Percentiles rank a stretch among this genome's conserved stretches.
Evolutionary conservation across 2,329 filamentous ascomycete species (phyloP).

Genomic region (Fusarium cyanostomum): DNA sequence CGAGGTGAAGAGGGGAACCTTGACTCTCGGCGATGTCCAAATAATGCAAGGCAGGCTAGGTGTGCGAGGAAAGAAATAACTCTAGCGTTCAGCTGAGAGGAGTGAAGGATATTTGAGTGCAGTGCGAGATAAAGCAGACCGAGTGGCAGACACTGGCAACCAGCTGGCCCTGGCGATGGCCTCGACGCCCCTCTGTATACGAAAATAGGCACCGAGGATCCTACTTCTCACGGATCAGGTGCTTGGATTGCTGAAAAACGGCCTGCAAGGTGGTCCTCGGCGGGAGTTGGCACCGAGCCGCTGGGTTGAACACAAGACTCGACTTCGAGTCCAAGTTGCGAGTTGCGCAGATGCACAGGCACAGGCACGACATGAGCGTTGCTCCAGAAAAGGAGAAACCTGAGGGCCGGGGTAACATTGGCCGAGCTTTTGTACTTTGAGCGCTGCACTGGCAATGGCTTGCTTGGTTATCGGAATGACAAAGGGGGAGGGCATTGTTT

Average conservation of each 20-base stretch:
- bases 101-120: background rate
- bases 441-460: background rate
- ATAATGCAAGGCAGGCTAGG: background rate
- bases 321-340: conserved; percentile 38
- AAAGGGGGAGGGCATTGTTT: conserved; percentile 17
- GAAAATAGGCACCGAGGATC: background rate
- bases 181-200: background rate
- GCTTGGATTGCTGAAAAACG: background rate
- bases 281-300: conserved; percentile 5
- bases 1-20: conserved; percentile 7
- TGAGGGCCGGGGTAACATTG: background rate
- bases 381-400: background rate
- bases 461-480: conserved; percentile 4
- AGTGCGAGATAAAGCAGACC: background rate
- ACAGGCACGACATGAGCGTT: conserved; percentile 27
- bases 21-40: conserved; percentile 6
- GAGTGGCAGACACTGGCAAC: conserved; percentile 17
- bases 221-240: too few species aligned
- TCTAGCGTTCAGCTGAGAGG: background rate
- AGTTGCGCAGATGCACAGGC: conserved; percentile 24
- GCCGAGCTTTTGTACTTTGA: background rate
- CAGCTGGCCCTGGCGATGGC: conserved; percentile 3
- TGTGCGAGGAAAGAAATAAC: background rate
- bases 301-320: conserved; percentile 25
- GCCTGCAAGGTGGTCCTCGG: background rate